Percentiles rank a stretch among this genome's conserved stretches.
phyloP scores from a whole-genome alignment of 805 yeast genomes.

The Candida ficus region DNA sequence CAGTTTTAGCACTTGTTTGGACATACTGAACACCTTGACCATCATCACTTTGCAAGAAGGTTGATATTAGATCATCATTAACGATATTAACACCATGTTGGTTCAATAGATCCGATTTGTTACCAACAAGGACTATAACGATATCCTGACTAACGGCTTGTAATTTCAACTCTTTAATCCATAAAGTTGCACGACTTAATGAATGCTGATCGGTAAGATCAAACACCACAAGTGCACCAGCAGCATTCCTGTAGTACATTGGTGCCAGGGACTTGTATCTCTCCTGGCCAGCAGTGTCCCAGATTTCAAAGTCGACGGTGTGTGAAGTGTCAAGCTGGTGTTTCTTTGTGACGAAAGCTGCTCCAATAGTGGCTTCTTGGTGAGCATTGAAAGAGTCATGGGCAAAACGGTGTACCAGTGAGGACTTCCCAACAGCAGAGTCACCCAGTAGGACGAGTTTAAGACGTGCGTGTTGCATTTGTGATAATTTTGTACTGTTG shows the following conservation, averaged over 20 bases:
- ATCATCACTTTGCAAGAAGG: not conserved
- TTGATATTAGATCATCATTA: constrained; percentile 13
- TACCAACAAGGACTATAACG: constrained; percentile 82
- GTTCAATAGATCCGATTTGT: constrained; percentile 60
- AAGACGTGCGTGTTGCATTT: constrained; percentile 4
- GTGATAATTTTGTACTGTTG: not conserved
- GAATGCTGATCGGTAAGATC: constrained; percentile 72
- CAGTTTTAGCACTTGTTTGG: constrained; percentile 51
- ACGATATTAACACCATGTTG: constrained; percentile 18
- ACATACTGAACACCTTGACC: constrained; percentile 10
- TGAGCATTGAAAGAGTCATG: constrained; percentile 68
- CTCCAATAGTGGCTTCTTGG: constrained; percentile 80
- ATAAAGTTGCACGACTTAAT: constrained; percentile 71
- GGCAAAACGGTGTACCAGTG: constrained; percentile 64
- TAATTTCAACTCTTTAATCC: constrained; percentile 88
- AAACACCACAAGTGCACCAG: constrained; percentile 83
- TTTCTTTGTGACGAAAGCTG: constrained; percentile 73
- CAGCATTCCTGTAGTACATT: constrained; percentile 78
- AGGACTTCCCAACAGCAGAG: constrained; percentile 66
- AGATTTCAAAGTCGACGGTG: constrained; percentile 67
- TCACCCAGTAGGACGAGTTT: constrained; percentile 46
- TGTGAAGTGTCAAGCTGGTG: constrained; percentile 48
- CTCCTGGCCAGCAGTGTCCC: constrained; percentile 90
- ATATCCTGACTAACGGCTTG: constrained; percentile 57
- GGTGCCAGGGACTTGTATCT: constrained; percentile 74